Base-by-base conservation (phyloP, 2,329 filamentous ascomycete genomes). In the Ophiocordyceps unilateralis region DNA sequence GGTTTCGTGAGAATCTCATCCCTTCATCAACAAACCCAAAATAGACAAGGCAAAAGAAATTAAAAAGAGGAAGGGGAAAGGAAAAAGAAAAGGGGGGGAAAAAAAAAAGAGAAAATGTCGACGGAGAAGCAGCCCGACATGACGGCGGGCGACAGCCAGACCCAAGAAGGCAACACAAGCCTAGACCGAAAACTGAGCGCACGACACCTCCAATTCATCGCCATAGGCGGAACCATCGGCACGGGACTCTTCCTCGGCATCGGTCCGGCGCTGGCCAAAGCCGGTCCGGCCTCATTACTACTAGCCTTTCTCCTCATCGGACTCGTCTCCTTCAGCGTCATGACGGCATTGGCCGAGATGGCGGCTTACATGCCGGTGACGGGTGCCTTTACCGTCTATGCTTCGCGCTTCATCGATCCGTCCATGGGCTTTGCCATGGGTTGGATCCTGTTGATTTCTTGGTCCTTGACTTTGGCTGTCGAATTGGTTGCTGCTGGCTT, bases 391-490 rank as follows among this genome's bases (percentile, higher is more conserved):
- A 83, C 81, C 24, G 71, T 78, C 37, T 89, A 87, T 52, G 81
- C 83, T 20, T 71, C 76, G 34, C 79, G 83, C 17, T 85, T 89
- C 52, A 70, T 86, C 48, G 78, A 83, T 53, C 77, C 75, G 11
- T 78, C 77, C 44, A 65, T 86, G 40, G 81, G 81, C 8, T 87
- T 87, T 52, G 71, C 81, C 19, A 81, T 87, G 70, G 83, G 83
- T 19, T 88, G 82, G 82, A 78, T 84, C 46, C 88, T 88, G 61
- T 88, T 80, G 78, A 86, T 86, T 55, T 78, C 72, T 32, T 88
- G 79, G 80, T 69, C 76, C 17, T 75, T 81, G 45, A 85, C 81
- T 0, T 83, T 75, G 50, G 80, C 81, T 1, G 70, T 86, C 9
- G 82, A 88, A 55, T 66, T 87, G 34, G 82, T 76, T 0, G 79